Conservation (phyloP, 139 green algal genomes). For the Eudorina sp. region DNA sequence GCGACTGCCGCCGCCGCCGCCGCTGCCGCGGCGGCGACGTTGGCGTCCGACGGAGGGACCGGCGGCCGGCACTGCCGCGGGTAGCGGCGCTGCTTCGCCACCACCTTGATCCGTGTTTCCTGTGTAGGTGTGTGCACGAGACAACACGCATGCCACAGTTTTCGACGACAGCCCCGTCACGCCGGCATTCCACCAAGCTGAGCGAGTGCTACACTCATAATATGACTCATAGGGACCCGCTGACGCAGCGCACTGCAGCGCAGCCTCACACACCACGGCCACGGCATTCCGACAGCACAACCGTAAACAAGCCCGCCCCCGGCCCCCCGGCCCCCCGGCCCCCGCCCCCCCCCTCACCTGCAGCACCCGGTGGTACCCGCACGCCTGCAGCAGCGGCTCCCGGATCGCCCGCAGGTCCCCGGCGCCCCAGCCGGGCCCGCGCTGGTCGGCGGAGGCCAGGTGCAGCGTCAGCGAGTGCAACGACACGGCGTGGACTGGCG, state of each 20-base stretch:
- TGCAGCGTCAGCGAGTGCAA: slow-evolving; percentile 67
- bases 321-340: not conserved
- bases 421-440: slow-evolving; percentile 39
- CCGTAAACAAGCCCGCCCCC: no score
- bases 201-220: no score
- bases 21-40: not conserved
- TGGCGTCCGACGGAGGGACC: not conserved
- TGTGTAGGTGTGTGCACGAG: no score
- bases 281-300: no score
- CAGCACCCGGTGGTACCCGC: slow-evolving; percentile 38
- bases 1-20: not conserved
- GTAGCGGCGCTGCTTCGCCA: slow-evolving; percentile 22
- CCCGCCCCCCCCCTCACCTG: slow-evolving; percentile 1
- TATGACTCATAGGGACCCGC: no score
- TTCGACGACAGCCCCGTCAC: no score
- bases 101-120: slow-evolving; percentile 58
- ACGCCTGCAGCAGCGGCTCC: slow-evolving; percentile 45
- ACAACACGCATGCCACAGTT: no score
- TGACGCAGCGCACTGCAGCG: no score
- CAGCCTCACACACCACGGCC: no score
- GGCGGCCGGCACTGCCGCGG: not conserved
- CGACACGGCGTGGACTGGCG: slow-evolving; percentile 53
- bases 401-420: slow-evolving; percentile 17
- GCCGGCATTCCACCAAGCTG: no score
- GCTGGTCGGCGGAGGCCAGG: slow-evolving; percentile 59